phyloP scores from a whole-genome alignment of 2,329 filamentous ascomycete genomes.

The Mycosphaerella arachidis region DNA sequence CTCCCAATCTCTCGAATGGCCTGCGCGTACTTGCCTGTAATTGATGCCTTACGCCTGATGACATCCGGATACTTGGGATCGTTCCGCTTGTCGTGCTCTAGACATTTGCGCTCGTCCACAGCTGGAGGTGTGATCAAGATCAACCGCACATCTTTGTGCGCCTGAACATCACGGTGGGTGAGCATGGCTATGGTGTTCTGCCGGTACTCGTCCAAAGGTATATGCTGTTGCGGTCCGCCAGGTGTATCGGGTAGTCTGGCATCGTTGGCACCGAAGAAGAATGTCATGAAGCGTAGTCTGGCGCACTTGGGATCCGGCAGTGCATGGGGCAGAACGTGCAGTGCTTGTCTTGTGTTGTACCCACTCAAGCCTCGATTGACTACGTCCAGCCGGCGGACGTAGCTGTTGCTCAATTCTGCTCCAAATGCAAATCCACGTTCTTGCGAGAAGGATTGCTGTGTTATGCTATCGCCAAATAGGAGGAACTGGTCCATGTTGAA shows the following conservation, averaged over 20 bases:
- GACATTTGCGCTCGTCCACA: constrained; percentile 23
- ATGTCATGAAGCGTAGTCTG: constrained; percentile 55
- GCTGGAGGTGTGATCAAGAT: constrained; percentile 73
- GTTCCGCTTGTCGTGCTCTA: constrained; percentile 14
- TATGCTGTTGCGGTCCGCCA: constrained; percentile 61
- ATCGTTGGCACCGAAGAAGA: constrained; percentile 89
- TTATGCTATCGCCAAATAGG: constrained; percentile 86
- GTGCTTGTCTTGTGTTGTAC: constrained; percentile 73
- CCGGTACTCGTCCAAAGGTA: constrained; percentile 71
- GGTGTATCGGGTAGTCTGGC: constrained; percentile 61
- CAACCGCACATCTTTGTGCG: constrained; percentile 63
- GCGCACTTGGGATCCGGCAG: constrained; percentile 62
- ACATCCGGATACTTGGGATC: constrained; percentile 11
- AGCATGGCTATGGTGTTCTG: constrained; percentile 68
- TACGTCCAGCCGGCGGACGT: constrained; percentile 73
- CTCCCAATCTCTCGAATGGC: constrained; percentile 61
- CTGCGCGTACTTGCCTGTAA: constrained; percentile 60
- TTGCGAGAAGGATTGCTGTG: constrained; percentile 62
- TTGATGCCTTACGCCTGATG: constrained; percentile 52
- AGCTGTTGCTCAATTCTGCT: constrained; percentile 64
- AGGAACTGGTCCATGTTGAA: constrained; percentile 54
- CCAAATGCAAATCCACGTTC: constrained; percentile 67
- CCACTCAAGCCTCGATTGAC: constrained; percentile 83
- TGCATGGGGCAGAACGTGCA: constrained; percentile 64
- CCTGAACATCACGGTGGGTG: constrained; percentile 62